Evolutionary conservation across 345 rosid genomes (phyloP).

Genomic region (Ceriops decandra): DNA sequence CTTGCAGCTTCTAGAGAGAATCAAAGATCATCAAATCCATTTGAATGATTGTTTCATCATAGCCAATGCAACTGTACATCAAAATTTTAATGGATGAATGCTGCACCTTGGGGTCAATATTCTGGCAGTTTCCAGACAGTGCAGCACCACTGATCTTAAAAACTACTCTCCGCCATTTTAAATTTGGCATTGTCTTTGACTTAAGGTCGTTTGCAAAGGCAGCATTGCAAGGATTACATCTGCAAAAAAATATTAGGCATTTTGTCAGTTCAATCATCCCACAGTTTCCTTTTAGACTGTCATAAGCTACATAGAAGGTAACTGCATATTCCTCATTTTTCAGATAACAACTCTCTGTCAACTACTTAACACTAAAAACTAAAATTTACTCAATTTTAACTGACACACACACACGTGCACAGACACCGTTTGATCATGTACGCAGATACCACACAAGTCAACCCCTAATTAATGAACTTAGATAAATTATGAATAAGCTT

Average conservation of each 20-base stretch:
- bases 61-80: background rate
- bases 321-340: background rate
- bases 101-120: conserved; percentile 77
- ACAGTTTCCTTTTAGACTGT: background rate
- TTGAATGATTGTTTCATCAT: background rate
- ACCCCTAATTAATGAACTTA: too few relatives aligned
- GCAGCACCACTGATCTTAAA: conserved; percentile 88
- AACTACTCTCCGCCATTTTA: conserved; percentile 86
- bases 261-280: background rate
- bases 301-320: background rate
- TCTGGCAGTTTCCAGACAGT: conserved; percentile 66
- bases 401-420: too few relatives aligned
- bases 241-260: conserved; percentile 3
- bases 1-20: background rate
- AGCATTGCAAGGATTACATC: conserved; percentile 16
- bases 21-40: background rate
- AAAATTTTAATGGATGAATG: background rate
- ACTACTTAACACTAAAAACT: too few relatives aligned
- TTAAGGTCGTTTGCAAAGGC: conserved; percentile 33
- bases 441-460: too few relatives aligned
- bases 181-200: conserved; percentile 44
- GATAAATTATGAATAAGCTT: too few relatives aligned
- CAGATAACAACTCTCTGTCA: too few relatives aligned
- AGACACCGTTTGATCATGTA: too few relatives aligned
- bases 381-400: too few relatives aligned